These are phyloP conservation scores for Flaveria robusta DNA, from an alignment of 129 eudicot genomes.

Conservation along the genomic window DNA sequence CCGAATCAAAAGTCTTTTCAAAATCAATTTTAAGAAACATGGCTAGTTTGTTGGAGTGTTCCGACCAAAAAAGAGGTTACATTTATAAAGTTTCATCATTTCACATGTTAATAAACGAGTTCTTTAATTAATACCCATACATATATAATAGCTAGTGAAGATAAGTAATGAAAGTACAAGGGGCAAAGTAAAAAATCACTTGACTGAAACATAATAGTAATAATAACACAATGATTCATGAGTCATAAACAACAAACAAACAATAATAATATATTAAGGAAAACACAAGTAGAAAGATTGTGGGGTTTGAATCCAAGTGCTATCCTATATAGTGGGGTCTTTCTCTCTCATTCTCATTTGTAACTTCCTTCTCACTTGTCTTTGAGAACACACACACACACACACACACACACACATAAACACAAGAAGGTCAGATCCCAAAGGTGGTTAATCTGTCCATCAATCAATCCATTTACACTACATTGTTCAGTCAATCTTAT, in stretches of 20 bases:
- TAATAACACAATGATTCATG: slow-evolving; percentile 25
- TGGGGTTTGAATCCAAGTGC: slow-evolving; percentile 31
- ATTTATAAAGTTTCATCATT: too few species aligned
- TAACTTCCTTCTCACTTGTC: slow-evolving; percentile 47
- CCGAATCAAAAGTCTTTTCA: too few species aligned
- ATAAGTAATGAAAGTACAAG: slow-evolving; percentile 4
- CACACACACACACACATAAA: slow-evolving; percentile 34
- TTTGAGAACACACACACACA: slow-evolving; percentile 44
- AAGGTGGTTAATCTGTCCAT: slow-evolving; percentile 74
- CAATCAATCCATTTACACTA: slow-evolving; percentile 42
- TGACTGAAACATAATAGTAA: not conserved
- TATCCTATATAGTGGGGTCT: slow-evolving; percentile 36
- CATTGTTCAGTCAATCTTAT: slow-evolving; percentile 65
- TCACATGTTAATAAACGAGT: too few species aligned
- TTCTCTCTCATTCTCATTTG: slow-evolving; percentile 41
- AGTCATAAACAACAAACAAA: slow-evolving; percentile 23
- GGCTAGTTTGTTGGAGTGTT: too few species aligned
- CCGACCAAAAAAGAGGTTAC: too few species aligned
- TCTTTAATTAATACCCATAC: not conserved
- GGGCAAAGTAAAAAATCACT: not conserved
- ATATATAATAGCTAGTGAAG: not conserved
- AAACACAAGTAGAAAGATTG: slow-evolving; percentile 36
- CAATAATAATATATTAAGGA: slow-evolving; percentile 25
- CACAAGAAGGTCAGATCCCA: slow-evolving; percentile 55
- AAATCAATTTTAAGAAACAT: too few species aligned